Evolutionary conservation across 768 basidiomycete species (phyloP), one percentile per base, ranked within the genome.

Genomic region (Boletellus sp.): DNA sequence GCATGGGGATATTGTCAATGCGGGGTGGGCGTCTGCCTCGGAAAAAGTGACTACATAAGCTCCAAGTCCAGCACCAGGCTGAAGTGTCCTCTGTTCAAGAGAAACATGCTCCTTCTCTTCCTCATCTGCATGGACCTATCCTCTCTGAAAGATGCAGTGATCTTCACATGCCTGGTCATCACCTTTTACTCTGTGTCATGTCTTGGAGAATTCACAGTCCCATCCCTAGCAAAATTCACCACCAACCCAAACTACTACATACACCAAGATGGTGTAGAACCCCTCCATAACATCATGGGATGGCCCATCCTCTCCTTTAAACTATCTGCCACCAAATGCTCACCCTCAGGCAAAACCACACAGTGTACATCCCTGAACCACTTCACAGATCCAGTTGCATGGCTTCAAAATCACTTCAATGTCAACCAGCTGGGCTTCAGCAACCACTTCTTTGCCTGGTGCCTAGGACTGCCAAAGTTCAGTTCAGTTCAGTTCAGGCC

Each of bases 401-500:
- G 42, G 42, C 5, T 44, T 3, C 3, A 34, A 3, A 33, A 44
- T 6, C 42, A 44, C 20, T 17, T 44, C 4, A 13, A 1, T 5
- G 31, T 51, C 39, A 51, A 51, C 6, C 8, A 11, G 0, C 39
- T 39, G 3, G 31, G 44, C 4, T 32, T 20, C 1, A 2, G 10
- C 0, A 19, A 51, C 24, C 50, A 46, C n/a, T 39, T 51, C 10
- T 51, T 51, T n/a, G n/a, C n/a, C n/a, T n/a, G n/a, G n/a, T n/a
- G n/a, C n/a, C n/a, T n/a, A n/a, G n/a, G n/a, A n/a, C n/a, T n/a
- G n/a, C n/a, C n/a, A n/a, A n/a, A n/a, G n/a, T n/a, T n/a, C n/a
- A n/a, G n/a, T n/a, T n/a, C n/a, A n/a, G n/a, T n/a, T n/a, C n/a
- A n/a, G n/a, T n/a, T n/a, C n/a, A n/a, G n/a, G n/a, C n/a, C n/a